Evolutionary conservation across 208 protist genomes (phyloP).

Genomic region (Leishmania mexicana): DNA sequence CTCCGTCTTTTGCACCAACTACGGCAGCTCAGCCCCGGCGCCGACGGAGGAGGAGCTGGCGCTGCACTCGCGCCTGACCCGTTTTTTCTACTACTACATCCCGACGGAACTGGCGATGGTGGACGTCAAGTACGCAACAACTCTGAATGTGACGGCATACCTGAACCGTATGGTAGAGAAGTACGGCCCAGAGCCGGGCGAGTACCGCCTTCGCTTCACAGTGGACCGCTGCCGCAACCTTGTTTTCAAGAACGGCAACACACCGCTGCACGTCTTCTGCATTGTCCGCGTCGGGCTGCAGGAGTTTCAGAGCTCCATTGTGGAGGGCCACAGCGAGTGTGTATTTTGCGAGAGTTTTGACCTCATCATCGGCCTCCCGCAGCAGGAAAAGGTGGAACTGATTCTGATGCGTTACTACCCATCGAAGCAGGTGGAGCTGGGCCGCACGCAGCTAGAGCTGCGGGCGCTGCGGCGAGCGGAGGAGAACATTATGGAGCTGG

Average conservation of each 20-base stretch:
- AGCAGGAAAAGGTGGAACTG: slow-evolving; percentile 65
- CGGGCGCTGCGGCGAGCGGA: slow-evolving; percentile 29
- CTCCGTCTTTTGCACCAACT: slow-evolving; percentile 52
- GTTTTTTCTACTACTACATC: slow-evolving; percentile 80
- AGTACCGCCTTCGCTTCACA: slow-evolving; percentile 51
- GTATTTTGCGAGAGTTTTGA: slow-evolving; percentile 72
- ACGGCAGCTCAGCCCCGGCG: slow-evolving; percentile 45
- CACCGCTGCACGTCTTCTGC: slow-evolving; percentile 34
- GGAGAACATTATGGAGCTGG: slow-evolving; percentile 45
- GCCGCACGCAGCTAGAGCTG: slow-evolving; percentile 58
- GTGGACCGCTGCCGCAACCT: slow-evolving; percentile 51
- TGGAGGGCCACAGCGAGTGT: slow-evolving; percentile 47
- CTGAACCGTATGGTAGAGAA: slow-evolving; percentile 56
- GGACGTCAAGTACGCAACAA: slow-evolving; percentile 66
- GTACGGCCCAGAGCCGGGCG: slow-evolving; percentile 79
- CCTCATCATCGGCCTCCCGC: slow-evolving; percentile 63
- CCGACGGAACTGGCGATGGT: slow-evolving; percentile 56
- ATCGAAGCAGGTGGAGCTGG: slow-evolving; percentile 42
- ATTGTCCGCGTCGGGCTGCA: slow-evolving; percentile 56
- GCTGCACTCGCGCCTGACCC: slow-evolving; percentile 52
- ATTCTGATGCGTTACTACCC: slow-evolving; percentile 51
- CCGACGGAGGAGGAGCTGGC: slow-evolving; percentile 40
- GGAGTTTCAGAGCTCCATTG: slow-evolving; percentile 58
- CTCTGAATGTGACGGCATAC: slow-evolving; percentile 67
- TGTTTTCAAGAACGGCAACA: slow-evolving; percentile 9